Base-by-base conservation (phyloP, 2,329 filamentous ascomycete species). In the Monilinia polystroma region DNA sequence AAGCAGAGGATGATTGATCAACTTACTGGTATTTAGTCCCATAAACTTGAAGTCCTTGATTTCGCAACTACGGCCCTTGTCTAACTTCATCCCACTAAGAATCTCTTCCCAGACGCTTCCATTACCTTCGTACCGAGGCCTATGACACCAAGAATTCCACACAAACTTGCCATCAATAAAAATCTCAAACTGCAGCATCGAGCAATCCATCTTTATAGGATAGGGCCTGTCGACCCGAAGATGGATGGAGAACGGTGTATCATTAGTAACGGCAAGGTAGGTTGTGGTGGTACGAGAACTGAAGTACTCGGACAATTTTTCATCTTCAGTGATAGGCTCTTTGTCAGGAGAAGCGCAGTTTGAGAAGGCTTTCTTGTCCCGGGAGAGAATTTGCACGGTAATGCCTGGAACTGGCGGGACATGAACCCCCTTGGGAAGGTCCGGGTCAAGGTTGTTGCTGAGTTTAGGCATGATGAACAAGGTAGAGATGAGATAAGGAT, bases 41-140 rank as follows among this genome's bases (percentile, higher is more conserved):
- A 23, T 59, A 23, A 66, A 66, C 4, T n/a, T 60, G 32, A 74
- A 72, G 0, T 55, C 59, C n/a, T 58, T 69, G 8, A 54, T 11
- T 20, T 32, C 67, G 7, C 55, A 69, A 1, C 38, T 45, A 8
- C 12, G 14, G 3, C 67, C 67, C 38, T 68, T 68, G 2, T 62
- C 67, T 18, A 58, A 52, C n/a, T 65, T 67, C 32, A 67, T n/a
- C 2, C 70, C 70, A 6, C 51, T 16, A 3, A 69, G 14, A 2
- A 51, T 43, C 1, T 68, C 66, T 16, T 62, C 56, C 70, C 68
- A 72, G 0, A 20, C 29, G 11, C 38, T 60, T 23, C 55, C 62
- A 29, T 68, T 55, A 6, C 62, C 8, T 4, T 65, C 54, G 11
- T 69, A 70, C 14, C 16, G 29, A 38, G 70, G 67, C 16, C 68